phyloP scores from a whole-genome alignment of 108 stramenopile species.

The Skeletonema tropicum region DNA sequence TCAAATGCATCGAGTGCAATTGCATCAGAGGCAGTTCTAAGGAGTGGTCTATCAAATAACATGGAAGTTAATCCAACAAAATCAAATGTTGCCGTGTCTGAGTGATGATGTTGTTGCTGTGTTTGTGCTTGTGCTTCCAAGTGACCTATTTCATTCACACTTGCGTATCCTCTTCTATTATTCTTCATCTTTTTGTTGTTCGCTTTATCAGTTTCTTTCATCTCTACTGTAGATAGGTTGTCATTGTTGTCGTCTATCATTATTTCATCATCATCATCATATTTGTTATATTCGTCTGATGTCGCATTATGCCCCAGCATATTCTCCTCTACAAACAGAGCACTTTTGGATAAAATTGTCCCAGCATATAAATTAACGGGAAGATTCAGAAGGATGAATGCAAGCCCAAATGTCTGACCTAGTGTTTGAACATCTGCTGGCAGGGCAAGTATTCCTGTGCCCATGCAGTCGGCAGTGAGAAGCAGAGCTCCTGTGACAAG shows the following conservation, averaged over 20 bases:
- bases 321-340: slow-evolving; percentile 52
- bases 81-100: slow-evolving; percentile 66
- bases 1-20: slow-evolving; percentile 1
- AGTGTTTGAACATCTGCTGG: slow-evolving; percentile 57
- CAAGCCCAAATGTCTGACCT: slow-evolving; percentile 54
- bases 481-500: slow-evolving; percentile 54
- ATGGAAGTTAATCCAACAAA: slow-evolving; percentile 71
- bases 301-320: slow-evolving; percentile 17
- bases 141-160: slow-evolving; percentile 10
- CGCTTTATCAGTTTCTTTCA: slow-evolving; percentile 7
- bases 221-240: not conserved
- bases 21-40: not conserved
- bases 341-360: slow-evolving; percentile 51
- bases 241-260: slow-evolving; percentile 4
- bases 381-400: slow-evolving; percentile 60
- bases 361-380: slow-evolving; percentile 74
- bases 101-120: slow-evolving; percentile 14
- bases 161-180: slow-evolving; percentile 17
- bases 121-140: slow-evolving; percentile 23
- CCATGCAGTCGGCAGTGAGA: slow-evolving; percentile 77
- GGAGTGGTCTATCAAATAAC: slow-evolving; percentile 48
- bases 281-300: slow-evolving; percentile 6
- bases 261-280: not conserved
- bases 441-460: slow-evolving; percentile 76
- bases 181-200: not conserved